A percentile compares a stretch with the other conserved stretches of the same genome.
Conservation (phyloP, 371 early-diverging fungal species). For the Umbelopsis sp. region DNA sequence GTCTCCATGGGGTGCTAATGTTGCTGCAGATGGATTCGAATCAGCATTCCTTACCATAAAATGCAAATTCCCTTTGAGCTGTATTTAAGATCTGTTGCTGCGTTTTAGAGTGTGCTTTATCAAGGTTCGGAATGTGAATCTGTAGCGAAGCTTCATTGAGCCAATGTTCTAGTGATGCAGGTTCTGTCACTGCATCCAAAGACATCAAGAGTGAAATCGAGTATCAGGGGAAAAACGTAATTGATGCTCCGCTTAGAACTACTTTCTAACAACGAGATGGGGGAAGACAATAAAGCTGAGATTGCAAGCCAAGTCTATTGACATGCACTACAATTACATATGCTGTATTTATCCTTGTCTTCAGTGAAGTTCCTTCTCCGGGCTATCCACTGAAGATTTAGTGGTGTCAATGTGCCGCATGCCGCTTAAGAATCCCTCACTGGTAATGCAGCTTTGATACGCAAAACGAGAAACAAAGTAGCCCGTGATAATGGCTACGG, state of each 20-base stretch:
- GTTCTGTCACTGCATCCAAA: not conserved
- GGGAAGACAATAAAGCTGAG: not conserved
- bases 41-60: constrained; percentile 35
- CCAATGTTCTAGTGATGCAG: constrained; percentile 4
- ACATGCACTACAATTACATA: not conserved
- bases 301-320: not conserved
- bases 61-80: constrained; percentile 44
- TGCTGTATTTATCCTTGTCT: not conserved
- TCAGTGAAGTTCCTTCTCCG: not conserved
- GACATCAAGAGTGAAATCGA: not conserved
- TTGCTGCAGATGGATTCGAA: not conserved
- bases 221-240: not conserved
- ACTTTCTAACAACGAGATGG: not conserved
- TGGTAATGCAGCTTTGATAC: constrained; percentile 22
- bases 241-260: not conserved
- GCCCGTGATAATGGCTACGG: constrained; percentile 21
- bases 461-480: constrained; percentile 25
- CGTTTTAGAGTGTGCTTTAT: constrained; percentile 6
- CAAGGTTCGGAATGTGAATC: constrained; percentile 1
- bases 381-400: not conserved
- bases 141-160: constrained; percentile 11
- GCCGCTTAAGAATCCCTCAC: not conserved
- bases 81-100: constrained; percentile 29
- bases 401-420: constrained; percentile 8
- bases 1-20: no score